phyloP scores from a whole-genome alignment of 495 filamentous ascomycete species.

The Amniculicola lignicola region DNA sequence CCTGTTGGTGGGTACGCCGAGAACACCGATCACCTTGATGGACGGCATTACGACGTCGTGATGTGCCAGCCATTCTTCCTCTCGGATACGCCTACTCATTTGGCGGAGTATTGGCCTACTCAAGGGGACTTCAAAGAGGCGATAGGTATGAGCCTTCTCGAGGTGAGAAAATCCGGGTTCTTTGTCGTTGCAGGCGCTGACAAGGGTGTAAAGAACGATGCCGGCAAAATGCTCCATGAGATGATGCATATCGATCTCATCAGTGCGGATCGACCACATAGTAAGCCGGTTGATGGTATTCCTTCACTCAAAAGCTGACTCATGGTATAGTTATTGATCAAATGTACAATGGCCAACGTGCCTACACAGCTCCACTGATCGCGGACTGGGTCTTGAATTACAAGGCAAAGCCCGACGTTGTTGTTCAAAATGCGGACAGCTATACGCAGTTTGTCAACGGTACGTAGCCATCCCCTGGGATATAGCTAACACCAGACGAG shows the following conservation, averaged over 20 bases:
- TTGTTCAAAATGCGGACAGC: neutral
- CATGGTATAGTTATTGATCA: neutral
- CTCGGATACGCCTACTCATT: neutral
- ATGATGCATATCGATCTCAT: neutral
- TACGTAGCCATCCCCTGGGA: neutral
- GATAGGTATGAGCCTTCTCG: neutral
- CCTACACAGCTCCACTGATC: neutral
- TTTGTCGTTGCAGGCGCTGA: neutral
- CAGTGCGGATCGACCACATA: neutral
- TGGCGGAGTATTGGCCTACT: no score
- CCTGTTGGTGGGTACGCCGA: neutral
- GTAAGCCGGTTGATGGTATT: neutral
- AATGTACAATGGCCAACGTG: neutral
- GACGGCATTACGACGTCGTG: neutral
- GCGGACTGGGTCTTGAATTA: slow-evolving; percentile 3
- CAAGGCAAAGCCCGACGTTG: neutral
- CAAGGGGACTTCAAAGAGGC: neutral
- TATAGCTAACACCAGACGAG: neutral
- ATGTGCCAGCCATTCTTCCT: neutral
- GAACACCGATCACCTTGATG: neutral
- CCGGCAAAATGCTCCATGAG: neutral
- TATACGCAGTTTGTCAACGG: slow-evolving; percentile 2
- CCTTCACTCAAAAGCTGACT: neutral
- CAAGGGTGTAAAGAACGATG: neutral
- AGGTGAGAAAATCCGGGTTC: neutral